These are phyloP conservation scores for Peronospora destructor DNA, from an alignment of 352 stramenopile genomes.

Conservation along the genomic window DNA sequence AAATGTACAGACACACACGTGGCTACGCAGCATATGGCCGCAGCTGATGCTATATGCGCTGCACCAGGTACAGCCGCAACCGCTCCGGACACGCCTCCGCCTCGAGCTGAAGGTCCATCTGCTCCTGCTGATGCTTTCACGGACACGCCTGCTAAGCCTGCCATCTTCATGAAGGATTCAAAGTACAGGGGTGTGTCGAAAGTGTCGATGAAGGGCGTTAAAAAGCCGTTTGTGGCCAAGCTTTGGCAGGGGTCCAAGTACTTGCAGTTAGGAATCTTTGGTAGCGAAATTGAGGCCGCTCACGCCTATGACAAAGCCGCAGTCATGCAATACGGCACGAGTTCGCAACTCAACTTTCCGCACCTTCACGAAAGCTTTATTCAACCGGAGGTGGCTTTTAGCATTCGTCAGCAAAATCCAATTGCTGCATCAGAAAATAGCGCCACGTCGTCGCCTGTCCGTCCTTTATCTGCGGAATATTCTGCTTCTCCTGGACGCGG, in stretches of 20 bases:
- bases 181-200: slow-evolving; percentile 80
- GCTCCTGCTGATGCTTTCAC: neutral
- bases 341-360: slow-evolving; percentile 71
- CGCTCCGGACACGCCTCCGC: neutral
- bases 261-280: slow-evolving; percentile 58
- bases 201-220: slow-evolving; percentile 69
- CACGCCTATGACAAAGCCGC: slow-evolving; percentile 78
- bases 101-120: neutral
- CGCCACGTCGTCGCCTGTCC: slow-evolving; percentile 1
- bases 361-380: slow-evolving; percentile 69
- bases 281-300: slow-evolving; percentile 72
- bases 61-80: neutral
- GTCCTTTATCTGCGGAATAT: slow-evolving; percentile 4
- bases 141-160: slow-evolving; percentile 17
- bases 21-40: slow-evolving; percentile 36
- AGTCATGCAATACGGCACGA: slow-evolving; percentile 57
- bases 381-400: slow-evolving; percentile 32
- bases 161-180: slow-evolving; percentile 51
- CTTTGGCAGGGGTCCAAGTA: slow-evolving; percentile 62
- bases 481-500: slow-evolving; percentile 23
- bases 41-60: slow-evolving; percentile 7
- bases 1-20: slow-evolving; percentile 48
- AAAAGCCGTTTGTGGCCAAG: slow-evolving; percentile 78
- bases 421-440: slow-evolving; percentile 1
- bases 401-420: slow-evolving; percentile 14